Base-by-base conservation (phyloP, 1,139 yeast genomes). In the Yamadazyma friedrichii region DNA sequence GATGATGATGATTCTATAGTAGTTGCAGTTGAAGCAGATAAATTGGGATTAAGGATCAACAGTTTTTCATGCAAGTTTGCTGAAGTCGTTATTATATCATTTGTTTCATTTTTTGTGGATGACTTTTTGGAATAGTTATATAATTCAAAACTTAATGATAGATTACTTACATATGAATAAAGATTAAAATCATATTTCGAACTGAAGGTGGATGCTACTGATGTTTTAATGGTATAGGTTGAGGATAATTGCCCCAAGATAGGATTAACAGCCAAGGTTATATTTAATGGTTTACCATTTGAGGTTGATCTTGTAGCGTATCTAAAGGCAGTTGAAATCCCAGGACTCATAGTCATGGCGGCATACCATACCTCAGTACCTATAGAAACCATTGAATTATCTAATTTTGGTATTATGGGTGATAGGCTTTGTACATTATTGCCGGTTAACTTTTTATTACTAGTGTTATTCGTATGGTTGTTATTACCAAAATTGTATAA, bases 281-380 rank as follows among this genome's bases (percentile, higher is more conserved):
- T 78, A 0, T 96, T 87, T 47, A 91, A 62, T 0, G 99, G 98
- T 46, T 88, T 85, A 2, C 94, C 95, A 0, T 95, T 85, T 39
- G 85, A 80, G 0, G 95, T 82, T 0, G 96, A 85, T 46, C 88
- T 82, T 0, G 97, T 88, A 1, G 94, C 79, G 58, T 93, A 93
- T 40, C 97, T 67, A 42, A 88, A 62, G 0, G 95, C 94, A 0
- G 95, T 79, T 1, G 96, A 87, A 16, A 93, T 50, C 0, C 93
- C 94, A 0, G 95, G 95, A 47, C 93, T 84, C 76, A 88, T 84
- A 40, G 88, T 82, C 42, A 78, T 62, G 1, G 91, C 81, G 0
- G 96, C 96, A 52, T 87, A 86, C 91, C 96, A 94, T 9, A 89
- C 52, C 61, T 94, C 99, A 6, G 87, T 78, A 1, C 98, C 98